Base-by-base conservation (phyloP, 306 rosid species). In the Glycine soja region DNA sequence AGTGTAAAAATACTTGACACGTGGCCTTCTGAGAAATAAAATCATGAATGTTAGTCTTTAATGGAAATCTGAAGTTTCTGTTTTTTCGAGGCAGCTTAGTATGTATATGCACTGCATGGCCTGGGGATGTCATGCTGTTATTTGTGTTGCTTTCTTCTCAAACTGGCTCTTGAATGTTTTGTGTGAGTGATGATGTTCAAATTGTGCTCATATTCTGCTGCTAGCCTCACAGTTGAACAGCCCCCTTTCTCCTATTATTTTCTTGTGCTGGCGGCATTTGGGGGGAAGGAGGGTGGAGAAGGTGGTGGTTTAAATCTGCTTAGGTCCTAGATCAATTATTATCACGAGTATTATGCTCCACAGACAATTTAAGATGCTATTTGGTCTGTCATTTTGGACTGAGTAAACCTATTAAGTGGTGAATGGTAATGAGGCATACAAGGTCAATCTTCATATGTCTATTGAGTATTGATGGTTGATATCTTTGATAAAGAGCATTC, bases 121-220 rank as follows among this genome's bases (percentile, higher is more conserved):
- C 45, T 56, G 7, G 58, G 66, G 32, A 43, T 56, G 76, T 43
- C 7, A 15, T 13, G 6, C 18, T 24, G 50, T 40, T 40, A 38
- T 36, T 53, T 64, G 10, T 32, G 76, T 72, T 4, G 63, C 38
- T 73, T 54, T 73, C 66, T 54, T 38, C 52, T 73, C 51, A 38
- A n/a, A 36, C 16, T 54, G 78, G 52, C 18, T 8, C 48, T 42
- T 42, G 46, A 42, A 42, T 7, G 7, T 42, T 32, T 6, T 73
- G 51, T 3, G 19, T n/a, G 2, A 16, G 53, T 50, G 11, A 19
- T 74, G 30, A 6, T 53, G 18, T 9, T 54, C 18, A 54, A 52
- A 40, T 54, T 54, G 68, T 0, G n/a, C 2, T 14, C 13, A 59
- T 68, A 53, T 77, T 65, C 43, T 77, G 42, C 32, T 32, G 64